Conservation (phyloP, 139 green algal species). For the Micractinium conductrix region DNA sequence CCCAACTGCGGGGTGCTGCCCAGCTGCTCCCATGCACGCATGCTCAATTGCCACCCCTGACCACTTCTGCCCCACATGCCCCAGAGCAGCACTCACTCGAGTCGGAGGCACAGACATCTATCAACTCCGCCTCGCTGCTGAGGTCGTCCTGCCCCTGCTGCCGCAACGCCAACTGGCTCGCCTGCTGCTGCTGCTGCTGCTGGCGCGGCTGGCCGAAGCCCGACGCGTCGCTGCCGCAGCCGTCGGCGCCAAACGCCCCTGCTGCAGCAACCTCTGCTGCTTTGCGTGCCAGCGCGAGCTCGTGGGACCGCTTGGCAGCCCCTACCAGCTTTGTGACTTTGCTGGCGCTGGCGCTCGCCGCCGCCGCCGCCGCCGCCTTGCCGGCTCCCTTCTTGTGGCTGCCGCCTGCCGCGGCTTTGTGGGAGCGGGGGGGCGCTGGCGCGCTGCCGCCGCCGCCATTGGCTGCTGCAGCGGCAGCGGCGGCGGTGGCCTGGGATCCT, state of each 20-base stretch:
- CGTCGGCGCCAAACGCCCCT: not conserved
- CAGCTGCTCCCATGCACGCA: too few species aligned
- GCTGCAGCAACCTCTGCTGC: not conserved
- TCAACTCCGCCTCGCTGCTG: not conserved
- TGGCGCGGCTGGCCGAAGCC: not conserved
- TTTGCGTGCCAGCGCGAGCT: constrained; percentile 16
- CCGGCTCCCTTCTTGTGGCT: not conserved
- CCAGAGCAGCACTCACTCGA: not conserved
- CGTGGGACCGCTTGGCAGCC: constrained; percentile 4
- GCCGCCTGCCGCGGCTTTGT: not conserved
- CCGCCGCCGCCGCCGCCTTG: not conserved
- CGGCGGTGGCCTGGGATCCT: not conserved
- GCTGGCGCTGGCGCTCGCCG: not conserved
- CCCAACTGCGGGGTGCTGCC: too few species aligned
- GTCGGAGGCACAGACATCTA: constrained; percentile 1
- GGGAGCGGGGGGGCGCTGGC: not conserved
- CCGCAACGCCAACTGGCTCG: not conserved
- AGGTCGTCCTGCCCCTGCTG: not conserved
- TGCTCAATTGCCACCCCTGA: too few species aligned
- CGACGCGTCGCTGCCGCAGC: not conserved
- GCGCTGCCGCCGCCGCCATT: not conserved
- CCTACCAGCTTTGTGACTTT: constrained; percentile 11
- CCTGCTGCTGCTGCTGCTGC: not conserved
- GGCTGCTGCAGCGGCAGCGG: not conserved
- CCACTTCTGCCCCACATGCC: not conserved